Evolutionary conservation across 257 asterid genomes (phyloP).

Genomic region (Przewalskia tangutica): DNA sequence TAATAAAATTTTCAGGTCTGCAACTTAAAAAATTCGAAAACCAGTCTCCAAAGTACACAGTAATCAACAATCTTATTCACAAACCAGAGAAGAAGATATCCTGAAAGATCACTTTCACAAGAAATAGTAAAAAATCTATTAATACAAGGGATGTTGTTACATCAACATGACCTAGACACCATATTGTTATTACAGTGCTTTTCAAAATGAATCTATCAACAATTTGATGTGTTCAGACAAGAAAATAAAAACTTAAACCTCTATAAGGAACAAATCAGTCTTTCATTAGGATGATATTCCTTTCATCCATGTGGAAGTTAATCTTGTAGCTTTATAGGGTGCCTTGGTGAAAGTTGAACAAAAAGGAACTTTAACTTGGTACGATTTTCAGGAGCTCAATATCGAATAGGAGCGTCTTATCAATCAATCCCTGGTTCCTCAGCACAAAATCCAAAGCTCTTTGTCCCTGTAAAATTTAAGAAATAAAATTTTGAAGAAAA

Average conservation of each 20-base stretch:
- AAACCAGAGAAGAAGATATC: neutral
- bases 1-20: neutral
- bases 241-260: neutral
- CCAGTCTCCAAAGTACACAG: neutral
- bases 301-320: neutral
- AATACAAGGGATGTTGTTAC: neutral
- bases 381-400: slow-evolving; percentile 34
- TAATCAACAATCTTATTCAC: neutral
- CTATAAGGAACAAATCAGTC: neutral
- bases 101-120: too few relatives aligned
- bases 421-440: slow-evolving; percentile 91
- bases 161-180: neutral
- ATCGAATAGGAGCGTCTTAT: slow-evolving; percentile 52
- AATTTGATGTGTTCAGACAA: neutral
- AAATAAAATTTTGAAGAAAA: neutral
- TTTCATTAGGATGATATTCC: neutral
- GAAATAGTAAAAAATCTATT: neutral
- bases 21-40: neutral
- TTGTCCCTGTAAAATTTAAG: slow-evolving; percentile 63
- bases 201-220: neutral
- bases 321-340: neutral
- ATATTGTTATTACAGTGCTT: neutral
- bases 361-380: slow-evolving; percentile 32
- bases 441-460: slow-evolving; percentile 90
- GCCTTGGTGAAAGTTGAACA: neutral